Evolutionary conservation across 2,329 filamentous ascomycete genomes (phyloP).

Genomic region (Alternaria angustiovoidea): DNA sequence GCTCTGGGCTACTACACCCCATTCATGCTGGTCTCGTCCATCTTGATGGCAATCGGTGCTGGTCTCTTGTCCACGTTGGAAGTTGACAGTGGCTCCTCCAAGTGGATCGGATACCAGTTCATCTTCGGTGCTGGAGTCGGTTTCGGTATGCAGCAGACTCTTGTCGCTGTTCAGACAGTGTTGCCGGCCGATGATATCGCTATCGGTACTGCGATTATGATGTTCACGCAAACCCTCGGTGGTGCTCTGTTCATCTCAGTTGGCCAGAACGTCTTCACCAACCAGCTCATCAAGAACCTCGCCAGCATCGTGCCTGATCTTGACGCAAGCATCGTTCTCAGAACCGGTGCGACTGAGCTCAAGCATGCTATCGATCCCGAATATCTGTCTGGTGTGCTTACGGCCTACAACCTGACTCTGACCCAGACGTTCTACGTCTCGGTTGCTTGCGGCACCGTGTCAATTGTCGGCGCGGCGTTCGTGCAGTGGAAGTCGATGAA

Average conservation of each 20-base stretch:
- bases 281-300: constrained; percentile 56
- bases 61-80: constrained; percentile 57
- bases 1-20: constrained; percentile 59
- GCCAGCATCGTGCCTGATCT: constrained; percentile 50
- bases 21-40: constrained; percentile 54
- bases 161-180: constrained; percentile 57
- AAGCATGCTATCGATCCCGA: constrained; percentile 54
- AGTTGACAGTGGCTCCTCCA: constrained; percentile 46
- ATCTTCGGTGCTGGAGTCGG: constrained; percentile 55
- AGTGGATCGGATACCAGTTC: constrained; percentile 54
- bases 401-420: constrained; percentile 71
- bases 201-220: constrained; percentile 58
- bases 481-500: constrained; percentile 75
- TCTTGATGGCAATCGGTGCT: constrained; percentile 57
- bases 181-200: constrained; percentile 55
- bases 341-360: constrained; percentile 67
- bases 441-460: constrained; percentile 62
- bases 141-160: constrained; percentile 58
- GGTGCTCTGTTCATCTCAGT: constrained; percentile 60
- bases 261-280: constrained; percentile 61
- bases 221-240: constrained; percentile 59
- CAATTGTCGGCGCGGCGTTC: constrained; percentile 62
- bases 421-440: constrained; percentile 68
- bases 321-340: constrained; percentile 53
- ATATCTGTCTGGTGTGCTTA: constrained; percentile 62